These are phyloP conservation scores for Gamarada debralockiae DNA, from an alignment of 495 filamentous ascomycete species.

Conservation along the genomic window DNA sequence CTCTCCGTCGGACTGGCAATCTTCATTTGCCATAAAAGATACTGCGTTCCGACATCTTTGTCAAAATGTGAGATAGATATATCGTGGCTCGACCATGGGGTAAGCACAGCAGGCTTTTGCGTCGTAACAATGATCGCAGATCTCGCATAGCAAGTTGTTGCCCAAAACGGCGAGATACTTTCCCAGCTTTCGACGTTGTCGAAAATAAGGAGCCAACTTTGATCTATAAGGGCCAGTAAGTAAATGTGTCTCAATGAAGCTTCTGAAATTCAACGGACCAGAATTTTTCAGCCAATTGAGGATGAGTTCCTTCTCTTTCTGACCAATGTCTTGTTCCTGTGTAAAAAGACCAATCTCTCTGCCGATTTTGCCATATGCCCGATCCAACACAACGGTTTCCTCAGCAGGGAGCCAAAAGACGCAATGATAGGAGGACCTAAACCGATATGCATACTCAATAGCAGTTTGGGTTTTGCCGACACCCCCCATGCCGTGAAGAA, in stretches of 20 bases:
- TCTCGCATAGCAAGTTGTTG: neutral
- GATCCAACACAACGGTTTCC: neutral
- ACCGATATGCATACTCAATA: slow-evolving; percentile 27
- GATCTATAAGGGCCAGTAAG: neutral
- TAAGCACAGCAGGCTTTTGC: neutral
- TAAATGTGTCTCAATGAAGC: neutral
- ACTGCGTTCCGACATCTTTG: neutral
- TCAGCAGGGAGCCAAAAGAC: slow-evolving; percentile 4
- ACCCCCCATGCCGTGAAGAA: slow-evolving; percentile 32
- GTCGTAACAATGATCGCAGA: neutral
- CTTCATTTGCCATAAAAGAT: neutral
- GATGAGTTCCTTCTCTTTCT: neutral
- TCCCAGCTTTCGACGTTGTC: slow-evolving; percentile 2
- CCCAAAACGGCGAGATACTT: neutral
- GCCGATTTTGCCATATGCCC: neutral
- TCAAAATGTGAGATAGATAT: neutral
- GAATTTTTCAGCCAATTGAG: slow-evolving; percentile 2
- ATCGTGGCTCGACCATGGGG: neutral
- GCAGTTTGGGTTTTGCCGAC: slow-evolving; percentile 37
- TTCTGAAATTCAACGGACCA: neutral
- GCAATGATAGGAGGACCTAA: neutral
- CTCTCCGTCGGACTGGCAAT: neutral
- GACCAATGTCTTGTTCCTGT: neutral
- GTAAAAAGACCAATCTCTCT: neutral
- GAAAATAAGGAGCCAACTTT: slow-evolving; percentile 1